A percentile compares a stretch with the other conserved stretches of the same genome.
These are phyloP conservation scores for Rhizophagus prolifer DNA, from an alignment of 192 early-diverging fungal genomes.

Conservation along the genomic window DNA sequence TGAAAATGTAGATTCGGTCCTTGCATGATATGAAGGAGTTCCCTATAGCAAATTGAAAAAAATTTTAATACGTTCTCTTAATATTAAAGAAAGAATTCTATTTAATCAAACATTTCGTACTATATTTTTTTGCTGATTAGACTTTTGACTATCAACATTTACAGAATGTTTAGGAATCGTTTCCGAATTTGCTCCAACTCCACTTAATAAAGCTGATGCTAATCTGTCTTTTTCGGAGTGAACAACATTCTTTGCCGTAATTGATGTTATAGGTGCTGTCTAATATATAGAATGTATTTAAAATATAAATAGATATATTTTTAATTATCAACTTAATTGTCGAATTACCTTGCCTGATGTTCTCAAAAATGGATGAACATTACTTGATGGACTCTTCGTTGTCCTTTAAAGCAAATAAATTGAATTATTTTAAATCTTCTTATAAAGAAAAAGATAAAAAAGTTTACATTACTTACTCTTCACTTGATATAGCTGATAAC, in stretches of 20 bases:
- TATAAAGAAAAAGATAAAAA: no score
- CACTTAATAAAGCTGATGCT: constrained; percentile 26
- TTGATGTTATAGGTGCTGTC: background rate
- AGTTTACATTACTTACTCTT: background rate
- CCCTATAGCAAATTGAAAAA: background rate
- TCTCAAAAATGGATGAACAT: background rate
- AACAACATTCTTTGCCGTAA: background rate
- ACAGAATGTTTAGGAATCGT: background rate
- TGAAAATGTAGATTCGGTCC: background rate
- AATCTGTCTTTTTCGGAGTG: constrained; percentile 1
- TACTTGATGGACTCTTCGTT: background rate
- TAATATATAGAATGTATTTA: background rate
- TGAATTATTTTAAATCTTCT: background rate
- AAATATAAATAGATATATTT: background rate
- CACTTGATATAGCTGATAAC: background rate
- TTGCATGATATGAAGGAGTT: background rate
- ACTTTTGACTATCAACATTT: background rate
- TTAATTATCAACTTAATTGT: background rate
- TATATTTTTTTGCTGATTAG: background rate
- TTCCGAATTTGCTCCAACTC: background rate
- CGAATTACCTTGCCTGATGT: constrained; percentile 1
- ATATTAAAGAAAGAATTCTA: no score
- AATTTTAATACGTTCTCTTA: background rate
- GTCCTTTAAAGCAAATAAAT: background rate
- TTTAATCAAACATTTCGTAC: background rate